A percentile compares a stretch with the other conserved stretches of the same genome.
Evolutionary conservation across 805 yeast species (phyloP).

Genomic region (Candida nonsorbophila): DNA sequence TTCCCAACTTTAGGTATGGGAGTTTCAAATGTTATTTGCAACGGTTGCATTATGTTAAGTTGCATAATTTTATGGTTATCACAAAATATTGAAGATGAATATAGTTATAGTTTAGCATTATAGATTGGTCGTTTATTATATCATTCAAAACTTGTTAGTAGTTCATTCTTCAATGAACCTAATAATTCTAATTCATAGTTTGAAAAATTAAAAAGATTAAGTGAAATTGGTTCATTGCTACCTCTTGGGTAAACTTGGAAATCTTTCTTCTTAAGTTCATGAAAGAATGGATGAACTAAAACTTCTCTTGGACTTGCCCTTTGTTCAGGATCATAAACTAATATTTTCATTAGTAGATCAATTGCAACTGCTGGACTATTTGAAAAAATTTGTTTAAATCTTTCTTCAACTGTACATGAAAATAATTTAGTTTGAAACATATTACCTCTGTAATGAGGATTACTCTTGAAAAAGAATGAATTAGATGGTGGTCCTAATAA

Average conservation of each 20-base stretch:
- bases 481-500: conserved; percentile 80
- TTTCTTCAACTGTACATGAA: conserved; percentile 47
- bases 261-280: conserved; percentile 63
- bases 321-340: conserved; percentile 85
- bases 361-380: conserved; percentile 82
- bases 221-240: conserved; percentile 28
- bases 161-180: conserved; percentile 32
- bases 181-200: conserved; percentile 56
- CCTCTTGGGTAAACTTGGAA: conserved; percentile 56
- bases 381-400: conserved; percentile 46
- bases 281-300: conserved; percentile 83
- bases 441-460: conserved; percentile 73
- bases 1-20: conserved; percentile 96
- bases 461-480: conserved; percentile 65
- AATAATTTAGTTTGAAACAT: conserved; percentile 62
- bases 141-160: conserved; percentile 11
- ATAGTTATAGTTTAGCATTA: conserved; percentile 83
- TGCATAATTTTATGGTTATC: conserved; percentile 89
- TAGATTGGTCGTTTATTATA: conserved; percentile 17
- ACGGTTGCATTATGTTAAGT: conserved; percentile 77
- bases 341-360: conserved; percentile 72
- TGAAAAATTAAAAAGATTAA: conserved; percentile 64
- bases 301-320: conserved; percentile 80
- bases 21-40: conserved; percentile 76
- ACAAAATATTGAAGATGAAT: conserved; percentile 94